Evolutionary conservation across 306 rosid genomes (phyloP), one percentile per base, ranked within the genome.

Genomic region (Sphenostylis stenocarpa): DNA sequence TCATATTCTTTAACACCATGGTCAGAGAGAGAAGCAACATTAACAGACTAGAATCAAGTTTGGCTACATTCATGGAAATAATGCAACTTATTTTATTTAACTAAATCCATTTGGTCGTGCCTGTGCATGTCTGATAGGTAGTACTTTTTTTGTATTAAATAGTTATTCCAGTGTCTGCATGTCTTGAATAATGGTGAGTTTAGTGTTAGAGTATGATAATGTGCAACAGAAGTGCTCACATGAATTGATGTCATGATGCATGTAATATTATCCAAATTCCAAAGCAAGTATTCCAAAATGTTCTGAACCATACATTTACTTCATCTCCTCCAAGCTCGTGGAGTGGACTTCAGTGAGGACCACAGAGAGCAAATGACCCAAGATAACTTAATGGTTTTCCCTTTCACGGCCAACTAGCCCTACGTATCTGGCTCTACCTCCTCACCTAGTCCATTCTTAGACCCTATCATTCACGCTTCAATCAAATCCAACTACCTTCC

Each of bases 251-350:
- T n/a, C n/a, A n/a, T n/a, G n/a, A n/a, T n/a, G n/a, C n/a, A n/a
- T n/a, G n/a, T n/a, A n/a, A n/a, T n/a, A n/a, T n/a, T n/a, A n/a
- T n/a, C n/a, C n/a, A n/a, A n/a, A n/a, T n/a, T n/a, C n/a, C n/a
- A n/a, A n/a, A n/a, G n/a, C n/a, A n/a, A n/a, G n/a, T n/a, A n/a
- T n/a, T n/a, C 21, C 64, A 38, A 73, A 28, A 7, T 57, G 39
- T 72, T 23, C n/a, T 55, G 56, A 56, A 39, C 77, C 67, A 72
- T 56, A 41, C 41, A 56, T 24, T 34, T 47, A 2, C 33, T 71
- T 71, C 1, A 15, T 68, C 5, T 33, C 7, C 20, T 70, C 21
- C 14, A 17, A 52, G 26, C 21, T 71, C 24, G 36, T 67, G 73
- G 16, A 16, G 49, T 36, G 8, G 36, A 31, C 31, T 64, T 36